phyloP scores from a whole-genome alignment of 306 rosid genomes.

The Medicago ruthenica region DNA sequence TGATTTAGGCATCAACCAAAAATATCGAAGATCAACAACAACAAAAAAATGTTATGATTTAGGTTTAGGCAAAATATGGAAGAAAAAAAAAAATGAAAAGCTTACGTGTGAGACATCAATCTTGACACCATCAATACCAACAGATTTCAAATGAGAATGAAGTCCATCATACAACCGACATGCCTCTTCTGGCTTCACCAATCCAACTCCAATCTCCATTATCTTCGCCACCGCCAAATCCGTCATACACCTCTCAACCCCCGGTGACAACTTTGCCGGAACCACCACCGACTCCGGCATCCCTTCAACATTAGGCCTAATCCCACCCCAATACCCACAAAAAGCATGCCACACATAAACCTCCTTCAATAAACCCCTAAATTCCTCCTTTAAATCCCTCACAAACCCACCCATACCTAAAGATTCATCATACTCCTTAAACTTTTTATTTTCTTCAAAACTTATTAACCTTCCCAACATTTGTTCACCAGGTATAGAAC shows the following conservation, averaged over 20 bases:
- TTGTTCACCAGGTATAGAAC: slow-evolving; percentile 60
- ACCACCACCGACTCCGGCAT: slow-evolving; percentile 60
- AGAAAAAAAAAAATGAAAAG: too few relatives aligned
- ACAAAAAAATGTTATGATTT: too few relatives aligned
- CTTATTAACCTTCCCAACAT: slow-evolving; percentile 58
- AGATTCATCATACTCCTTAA: slow-evolving; percentile 46
- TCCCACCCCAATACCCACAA: slow-evolving; percentile 84
- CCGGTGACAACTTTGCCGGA: slow-evolving; percentile 47
- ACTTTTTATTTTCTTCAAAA: slow-evolving; percentile 65
- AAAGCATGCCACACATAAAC: slow-evolving; percentile 84
- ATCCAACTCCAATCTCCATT: slow-evolving; percentile 58
- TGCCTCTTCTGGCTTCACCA: slow-evolving; percentile 61
- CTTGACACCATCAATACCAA: slow-evolving; percentile 76
- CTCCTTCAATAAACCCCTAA: slow-evolving; percentile 52
- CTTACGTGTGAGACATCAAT: slow-evolving; percentile 77
- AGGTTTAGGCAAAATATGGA: too few relatives aligned
- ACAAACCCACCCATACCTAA: slow-evolving; percentile 65
- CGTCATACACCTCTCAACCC: slow-evolving; percentile 57
- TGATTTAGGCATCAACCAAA: too few relatives aligned
- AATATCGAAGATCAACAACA: too few relatives aligned
- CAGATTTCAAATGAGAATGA: slow-evolving; percentile 58
- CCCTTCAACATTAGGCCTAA: slow-evolving; percentile 50
- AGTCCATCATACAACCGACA: slow-evolving; percentile 59
- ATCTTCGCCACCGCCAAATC: slow-evolving; percentile 72
- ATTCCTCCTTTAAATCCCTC: slow-evolving; percentile 69